Conservation (phyloP, 2,329 filamentous ascomycete genomes). For the Periconia digitata region DNA sequence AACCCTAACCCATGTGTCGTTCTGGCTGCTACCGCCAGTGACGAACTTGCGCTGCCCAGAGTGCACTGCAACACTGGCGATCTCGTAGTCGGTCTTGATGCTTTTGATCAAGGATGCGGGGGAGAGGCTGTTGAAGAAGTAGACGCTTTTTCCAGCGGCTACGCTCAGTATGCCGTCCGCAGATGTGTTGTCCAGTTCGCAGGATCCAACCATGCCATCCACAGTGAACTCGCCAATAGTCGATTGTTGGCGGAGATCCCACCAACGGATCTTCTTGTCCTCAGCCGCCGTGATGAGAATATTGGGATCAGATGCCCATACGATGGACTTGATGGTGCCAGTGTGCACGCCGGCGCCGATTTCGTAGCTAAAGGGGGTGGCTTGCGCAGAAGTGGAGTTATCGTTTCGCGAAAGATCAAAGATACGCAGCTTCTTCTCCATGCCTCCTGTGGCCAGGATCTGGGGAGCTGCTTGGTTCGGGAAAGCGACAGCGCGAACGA, state of each 20-base stretch:
- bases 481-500: constrained; percentile 91
- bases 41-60: constrained; percentile 79
- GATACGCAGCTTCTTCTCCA: constrained; percentile 94
- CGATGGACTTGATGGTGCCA: constrained; percentile 91
- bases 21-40: constrained; percentile 76
- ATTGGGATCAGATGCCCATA: constrained; percentile 88
- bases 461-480: constrained; percentile 71
- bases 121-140: constrained; percentile 80
- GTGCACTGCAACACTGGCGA: constrained; percentile 88
- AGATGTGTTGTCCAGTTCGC: constrained; percentile 70
- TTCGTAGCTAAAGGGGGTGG: constrained; percentile 71
- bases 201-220: constrained; percentile 85
- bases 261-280: constrained; percentile 92
- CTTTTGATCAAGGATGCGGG: constrained; percentile 76
- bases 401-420: constrained; percentile 75
- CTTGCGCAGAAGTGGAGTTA: constrained; percentile 30
- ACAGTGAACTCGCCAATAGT: constrained; percentile 76
- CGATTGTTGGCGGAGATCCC: constrained; percentile 76
- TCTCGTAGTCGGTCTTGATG: constrained; percentile 76
- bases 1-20: constrained; percentile 93
- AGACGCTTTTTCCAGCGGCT: constrained; percentile 89
- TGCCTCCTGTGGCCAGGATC: constrained; percentile 86
- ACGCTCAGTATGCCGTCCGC: constrained; percentile 80
- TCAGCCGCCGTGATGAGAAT: constrained; percentile 86
- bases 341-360: constrained; percentile 83